phyloP scores from a whole-genome alignment of 768 basidiomycete genomes.

The Amanita polypyramis region DNA sequence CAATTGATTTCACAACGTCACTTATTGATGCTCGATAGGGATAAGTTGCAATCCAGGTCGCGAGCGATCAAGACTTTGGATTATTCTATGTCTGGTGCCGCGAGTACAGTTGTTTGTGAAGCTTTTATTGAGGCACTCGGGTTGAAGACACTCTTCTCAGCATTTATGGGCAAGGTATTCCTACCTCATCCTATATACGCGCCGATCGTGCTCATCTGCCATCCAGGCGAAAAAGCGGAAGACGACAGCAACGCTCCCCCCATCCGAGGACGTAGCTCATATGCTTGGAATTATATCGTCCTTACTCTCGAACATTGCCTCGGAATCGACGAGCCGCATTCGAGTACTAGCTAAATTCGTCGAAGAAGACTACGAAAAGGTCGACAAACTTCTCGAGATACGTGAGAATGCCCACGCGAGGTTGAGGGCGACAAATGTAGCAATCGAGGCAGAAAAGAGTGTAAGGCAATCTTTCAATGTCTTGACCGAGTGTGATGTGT shows the following conservation, averaged over 20 bases:
- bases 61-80: constrained; percentile 87
- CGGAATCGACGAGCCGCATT: constrained; percentile 71
- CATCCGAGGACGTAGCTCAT: constrained; percentile 79
- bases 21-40: constrained; percentile 31
- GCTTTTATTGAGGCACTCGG: constrained; percentile 83
- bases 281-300: constrained; percentile 84
- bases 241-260: constrained; percentile 30
- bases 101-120: constrained; percentile 63
- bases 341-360: constrained; percentile 91
- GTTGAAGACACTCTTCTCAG: constrained; percentile 81
- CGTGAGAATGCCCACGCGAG: constrained; percentile 59
- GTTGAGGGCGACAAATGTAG: constrained; percentile 49
- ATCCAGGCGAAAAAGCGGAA: constrained; percentile 54
- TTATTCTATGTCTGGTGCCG: constrained; percentile 75
- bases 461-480: constrained; percentile 22
- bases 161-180: constrained; percentile 87
- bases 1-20: background rate
- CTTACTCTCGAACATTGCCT: constrained; percentile 76
- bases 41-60: constrained; percentile 71
- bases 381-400: constrained; percentile 86
- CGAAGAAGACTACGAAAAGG: constrained; percentile 86
- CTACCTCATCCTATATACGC: background rate
- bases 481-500: background rate
- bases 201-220: background rate
- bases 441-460: constrained; percentile 62